A percentile compares a stretch with the other conserved stretches of the same genome.
These are phyloP conservation scores for Lenzites betulinus DNA, from an alignment of 768 basidiomycete genomes.

Conservation along the genomic window DNA sequence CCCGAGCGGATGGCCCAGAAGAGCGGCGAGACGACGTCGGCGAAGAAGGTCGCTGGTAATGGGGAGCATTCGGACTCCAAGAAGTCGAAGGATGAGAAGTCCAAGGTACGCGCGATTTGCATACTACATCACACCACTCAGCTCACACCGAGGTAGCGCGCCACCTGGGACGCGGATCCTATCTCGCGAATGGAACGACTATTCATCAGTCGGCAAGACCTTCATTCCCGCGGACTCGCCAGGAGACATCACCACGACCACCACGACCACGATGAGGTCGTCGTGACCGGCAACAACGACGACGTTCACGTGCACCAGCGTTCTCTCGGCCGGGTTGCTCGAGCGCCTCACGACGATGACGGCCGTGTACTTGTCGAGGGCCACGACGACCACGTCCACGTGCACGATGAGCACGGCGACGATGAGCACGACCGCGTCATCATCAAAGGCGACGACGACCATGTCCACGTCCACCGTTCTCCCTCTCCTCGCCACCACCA, in stretches of 20 bases:
- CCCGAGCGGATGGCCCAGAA: slow-evolving; percentile 7
- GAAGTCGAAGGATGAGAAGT: not conserved
- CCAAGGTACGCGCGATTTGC: not conserved
- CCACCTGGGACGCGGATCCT: slow-evolving; percentile 22
- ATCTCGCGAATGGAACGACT: slow-evolving; percentile 20
- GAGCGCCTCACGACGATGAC: slow-evolving; percentile 7
- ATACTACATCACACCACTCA: too few species aligned
- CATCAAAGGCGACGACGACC: slow-evolving; percentile 25
- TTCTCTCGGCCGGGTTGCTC: not conserved
- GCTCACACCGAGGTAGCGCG: slow-evolving; percentile 10
- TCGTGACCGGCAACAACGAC: slow-evolving; percentile 32
- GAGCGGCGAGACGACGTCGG: not conserved
- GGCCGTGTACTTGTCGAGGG: slow-evolving; percentile 14
- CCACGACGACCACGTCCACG: slow-evolving; percentile 17
- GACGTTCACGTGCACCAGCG: slow-evolving; percentile 27
- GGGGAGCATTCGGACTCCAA: not conserved
- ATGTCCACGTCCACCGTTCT: slow-evolving; percentile 21
- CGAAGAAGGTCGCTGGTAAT: not conserved
- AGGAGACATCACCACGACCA: slow-evolving; percentile 18
- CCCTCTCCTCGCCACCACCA: slow-evolving; percentile 20
- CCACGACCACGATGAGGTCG: slow-evolving; percentile 22
- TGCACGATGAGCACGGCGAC: slow-evolving; percentile 19
- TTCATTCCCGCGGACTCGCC: not conserved
- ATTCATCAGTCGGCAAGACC: slow-evolving; percentile 18
- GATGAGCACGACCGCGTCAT: slow-evolving; percentile 25